Evolutionary conservation across 352 stramenopile genomes (phyloP), one percentile per base, ranked within the genome.

Genomic region (Phytophthora macrochlamydospora): DNA sequence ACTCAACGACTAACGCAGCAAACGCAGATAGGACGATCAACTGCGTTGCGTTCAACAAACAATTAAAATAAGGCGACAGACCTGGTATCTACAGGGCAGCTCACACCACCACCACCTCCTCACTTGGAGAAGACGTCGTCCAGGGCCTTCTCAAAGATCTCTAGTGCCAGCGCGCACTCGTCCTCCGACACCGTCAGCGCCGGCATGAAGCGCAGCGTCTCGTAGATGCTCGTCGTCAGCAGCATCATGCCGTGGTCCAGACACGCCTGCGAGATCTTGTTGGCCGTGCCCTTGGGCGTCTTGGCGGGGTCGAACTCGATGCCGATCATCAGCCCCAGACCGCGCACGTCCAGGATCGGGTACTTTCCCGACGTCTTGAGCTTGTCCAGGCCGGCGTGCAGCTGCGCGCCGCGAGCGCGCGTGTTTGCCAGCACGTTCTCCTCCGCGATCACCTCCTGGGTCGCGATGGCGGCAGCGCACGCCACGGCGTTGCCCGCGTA

Each of bases 191-290:
- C 81, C 51, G 82, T 97, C 59, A 98, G 84, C 44, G 94, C 79
- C 46, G 93, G 93, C 74, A 98, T 97, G 72, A 98, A 98, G 35
- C 92, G 89, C 33, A 98, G 65, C 7, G 93, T 97, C 73, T 98
- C 93, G 69, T 92, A 97, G 14, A 94, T 89, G 60, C 90, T 95
- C 32, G 87, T 94, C n/a, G 87, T 97, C 33, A 98, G 77, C 53
- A 98, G 58, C 67, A 98, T 89, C 78, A 98, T 91, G 53, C 91
- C 91, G 53, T 93, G 78, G 56, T 92, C 72, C 45, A 97, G 66
- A 71, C 92, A 98, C 7, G 87, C 84, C 51, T 86, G 65, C 31
- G 87, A 87, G 4, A 98, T 71, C 50, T 83, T 83, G 52, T 55
- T 80, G 14, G 92, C 92, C 31, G 86, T 87, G 2, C 90, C 91